A percentile compares a stretch with the other conserved stretches of the same genome.
These are phyloP conservation scores for Echeveria elegans DNA, from an alignment of 164 flowering plant genomes.

Conservation along the genomic window DNA sequence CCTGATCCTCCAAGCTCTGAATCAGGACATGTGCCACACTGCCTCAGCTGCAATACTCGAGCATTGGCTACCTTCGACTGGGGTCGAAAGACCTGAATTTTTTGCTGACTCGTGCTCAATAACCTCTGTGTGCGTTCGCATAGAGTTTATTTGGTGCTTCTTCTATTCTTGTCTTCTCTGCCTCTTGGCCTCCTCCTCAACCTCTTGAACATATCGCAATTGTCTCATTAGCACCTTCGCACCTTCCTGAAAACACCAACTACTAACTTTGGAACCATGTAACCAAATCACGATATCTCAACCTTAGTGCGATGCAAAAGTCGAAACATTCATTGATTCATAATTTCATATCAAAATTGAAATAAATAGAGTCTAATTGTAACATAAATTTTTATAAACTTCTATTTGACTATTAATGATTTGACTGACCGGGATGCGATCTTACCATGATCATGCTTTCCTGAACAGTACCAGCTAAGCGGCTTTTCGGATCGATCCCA, in stretches of 20 bases:
- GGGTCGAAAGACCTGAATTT: conserved; percentile 29
- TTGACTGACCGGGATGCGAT: too few relatives aligned
- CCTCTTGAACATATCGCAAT: conserved; percentile 34
- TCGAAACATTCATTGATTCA: not conserved
- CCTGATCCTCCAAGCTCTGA: not conserved
- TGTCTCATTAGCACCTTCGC: conserved; percentile 29
- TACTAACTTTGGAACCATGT: not conserved
- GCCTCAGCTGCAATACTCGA: conserved; percentile 34
- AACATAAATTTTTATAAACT: not conserved
- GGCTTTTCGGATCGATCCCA: conserved; percentile 10
- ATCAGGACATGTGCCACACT: conserved; percentile 2
- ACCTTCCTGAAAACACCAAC: conserved; percentile 27
- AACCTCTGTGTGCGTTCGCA: not conserved
- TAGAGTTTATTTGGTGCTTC: conserved; percentile 21
- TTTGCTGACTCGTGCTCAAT: conserved; percentile 25
- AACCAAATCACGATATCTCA: not conserved
- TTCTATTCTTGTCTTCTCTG: conserved; percentile 35
- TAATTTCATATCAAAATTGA: not conserved
- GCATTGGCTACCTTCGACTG: conserved; percentile 30
- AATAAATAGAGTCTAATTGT: too few relatives aligned
- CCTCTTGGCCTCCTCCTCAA: conserved; percentile 42
- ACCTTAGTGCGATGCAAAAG: too few relatives aligned
- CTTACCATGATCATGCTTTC: conserved; percentile 24
- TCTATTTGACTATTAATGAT: not conserved
- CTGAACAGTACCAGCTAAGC: conserved; percentile 14